Evolutionary conservation across 768 basidiomycete genomes (phyloP).

Genomic region (Candolleomyces aberdarensis): DNA sequence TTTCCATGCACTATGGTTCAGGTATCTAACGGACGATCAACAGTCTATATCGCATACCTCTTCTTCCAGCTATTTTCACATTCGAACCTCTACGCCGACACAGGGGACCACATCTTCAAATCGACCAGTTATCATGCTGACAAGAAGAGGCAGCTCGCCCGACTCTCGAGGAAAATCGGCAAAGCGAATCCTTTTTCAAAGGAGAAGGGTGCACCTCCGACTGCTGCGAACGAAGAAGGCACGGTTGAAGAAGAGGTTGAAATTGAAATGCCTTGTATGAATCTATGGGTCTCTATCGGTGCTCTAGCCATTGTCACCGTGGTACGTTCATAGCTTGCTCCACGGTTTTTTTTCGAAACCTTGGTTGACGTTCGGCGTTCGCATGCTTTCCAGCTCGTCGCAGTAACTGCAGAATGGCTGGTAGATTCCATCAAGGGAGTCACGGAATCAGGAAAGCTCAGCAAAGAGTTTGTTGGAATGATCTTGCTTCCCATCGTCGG

Average conservation of each 20-base stretch:
- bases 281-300: constrained; percentile 46
- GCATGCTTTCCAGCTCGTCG: constrained; percentile 44
- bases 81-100: constrained; percentile 60
- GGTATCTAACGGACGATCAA: constrained; percentile 24
- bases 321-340: constrained; percentile 38
- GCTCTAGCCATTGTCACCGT: constrained; percentile 61
- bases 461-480: constrained; percentile 81
- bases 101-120: constrained; percentile 31
- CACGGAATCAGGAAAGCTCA: constrained; percentile 52
- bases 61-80: constrained; percentile 80
- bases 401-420: constrained; percentile 65
- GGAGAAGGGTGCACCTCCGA: not conserved
- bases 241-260: constrained; percentile 32
- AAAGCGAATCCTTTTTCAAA: not conserved
- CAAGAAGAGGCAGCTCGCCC: constrained; percentile 20
- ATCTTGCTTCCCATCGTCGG: constrained; percentile 88
- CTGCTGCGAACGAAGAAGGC: not conserved
- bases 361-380: constrained; percentile 18
- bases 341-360: constrained; percentile 17
- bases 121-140: constrained; percentile 36
- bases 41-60: constrained; percentile 76
- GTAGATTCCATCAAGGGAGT: constrained; percentile 83
- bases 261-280: constrained; percentile 53
- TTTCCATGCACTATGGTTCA: too few species aligned
- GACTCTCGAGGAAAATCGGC: constrained; percentile 10